Conservation (phyloP, 345 rosid genomes). For the Erodium maritimum region DNA sequence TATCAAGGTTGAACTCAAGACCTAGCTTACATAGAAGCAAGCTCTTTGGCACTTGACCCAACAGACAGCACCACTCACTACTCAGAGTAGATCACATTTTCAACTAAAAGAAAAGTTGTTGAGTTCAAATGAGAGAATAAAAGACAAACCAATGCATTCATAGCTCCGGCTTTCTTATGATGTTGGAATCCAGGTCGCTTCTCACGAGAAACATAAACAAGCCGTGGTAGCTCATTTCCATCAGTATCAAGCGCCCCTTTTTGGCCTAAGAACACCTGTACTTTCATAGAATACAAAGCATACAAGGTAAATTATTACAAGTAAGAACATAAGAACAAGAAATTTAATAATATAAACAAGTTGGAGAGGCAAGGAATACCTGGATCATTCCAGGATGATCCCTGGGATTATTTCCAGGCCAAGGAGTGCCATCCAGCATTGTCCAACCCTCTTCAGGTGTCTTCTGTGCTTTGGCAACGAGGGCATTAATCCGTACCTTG, state of each 20-base stretch:
- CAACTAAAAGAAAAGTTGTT: background rate
- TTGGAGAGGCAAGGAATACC: conserved; percentile 22
- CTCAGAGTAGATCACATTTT: too few relatives aligned
- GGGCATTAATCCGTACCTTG: conserved; percentile 97
- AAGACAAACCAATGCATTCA: conserved; percentile 91
- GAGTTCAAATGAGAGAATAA: conserved; percentile 1
- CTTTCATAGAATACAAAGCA: conserved; percentile 5
- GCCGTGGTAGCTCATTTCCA: conserved; percentile 97
- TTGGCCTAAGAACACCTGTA: conserved; percentile 92
- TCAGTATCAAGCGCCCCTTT: conserved; percentile 98
- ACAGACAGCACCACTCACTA: too few relatives aligned
- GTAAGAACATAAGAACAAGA: too few relatives aligned
- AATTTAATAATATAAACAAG: background rate
- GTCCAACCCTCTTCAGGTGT: conserved; percentile 99
- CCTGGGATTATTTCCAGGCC: conserved; percentile 99
- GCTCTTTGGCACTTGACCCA: too few relatives aligned
- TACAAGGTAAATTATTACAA: background rate
- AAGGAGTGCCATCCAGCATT: conserved; percentile 99
- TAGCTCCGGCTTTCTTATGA: conserved; percentile 99
- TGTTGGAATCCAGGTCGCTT: conserved; percentile 99
- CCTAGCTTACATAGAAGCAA: too few relatives aligned
- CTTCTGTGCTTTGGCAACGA: conserved; percentile 96
- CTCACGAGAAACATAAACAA: conserved; percentile 99
- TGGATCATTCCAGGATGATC: conserved; percentile 99
- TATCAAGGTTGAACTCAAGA: too few relatives aligned